A percentile compares a stretch with the other conserved stretches of the same genome.
Evolutionary conservation across 108 stramenopile genomes (phyloP).

Genomic region (Skeletonema marinoi): DNA sequence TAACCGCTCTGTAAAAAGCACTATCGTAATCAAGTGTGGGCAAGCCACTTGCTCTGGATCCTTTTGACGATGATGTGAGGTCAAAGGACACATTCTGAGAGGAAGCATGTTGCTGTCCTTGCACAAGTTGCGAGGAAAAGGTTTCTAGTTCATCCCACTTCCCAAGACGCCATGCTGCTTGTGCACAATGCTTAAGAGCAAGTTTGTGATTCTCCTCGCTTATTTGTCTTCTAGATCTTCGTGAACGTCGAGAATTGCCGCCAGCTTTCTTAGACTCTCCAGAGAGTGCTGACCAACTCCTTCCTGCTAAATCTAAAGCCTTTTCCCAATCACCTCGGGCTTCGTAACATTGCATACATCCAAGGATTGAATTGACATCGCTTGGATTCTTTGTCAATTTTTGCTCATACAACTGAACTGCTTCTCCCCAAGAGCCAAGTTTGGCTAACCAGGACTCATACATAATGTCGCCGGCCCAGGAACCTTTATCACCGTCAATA

Average conservation of each 20-base stretch:
- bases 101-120: constrained; percentile 34
- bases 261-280: constrained; percentile 19
- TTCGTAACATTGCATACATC: constrained; percentile 95
- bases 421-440: constrained; percentile 95
- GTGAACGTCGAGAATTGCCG: constrained; percentile 3
- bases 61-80: constrained; percentile 16
- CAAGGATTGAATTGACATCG: constrained; percentile 87
- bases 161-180: constrained; percentile 93
- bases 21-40: constrained; percentile 84
- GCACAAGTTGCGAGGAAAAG: constrained; percentile 69
- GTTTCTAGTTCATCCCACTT: constrained; percentile 92
- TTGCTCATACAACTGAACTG: constrained; percentile 81
- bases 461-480: constrained; percentile 60
- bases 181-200: constrained; percentile 84
- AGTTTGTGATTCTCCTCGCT: constrained; percentile 55
- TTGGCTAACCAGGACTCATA: constrained; percentile 95
- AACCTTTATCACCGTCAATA: constrained; percentile 33
- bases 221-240: constrained; percentile 12
- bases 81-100: constrained; percentile 15
- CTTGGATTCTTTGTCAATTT: constrained; percentile 74
- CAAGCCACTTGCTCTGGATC: constrained; percentile 42
- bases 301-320: constrained; percentile 82
- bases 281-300: constrained; percentile 65
- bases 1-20: constrained; percentile 92
- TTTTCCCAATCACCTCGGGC: constrained; percentile 93